These are phyloP conservation scores for Microdochium nivale DNA, from an alignment of 2,329 filamentous ascomycete genomes.

Conservation along the genomic window DNA sequence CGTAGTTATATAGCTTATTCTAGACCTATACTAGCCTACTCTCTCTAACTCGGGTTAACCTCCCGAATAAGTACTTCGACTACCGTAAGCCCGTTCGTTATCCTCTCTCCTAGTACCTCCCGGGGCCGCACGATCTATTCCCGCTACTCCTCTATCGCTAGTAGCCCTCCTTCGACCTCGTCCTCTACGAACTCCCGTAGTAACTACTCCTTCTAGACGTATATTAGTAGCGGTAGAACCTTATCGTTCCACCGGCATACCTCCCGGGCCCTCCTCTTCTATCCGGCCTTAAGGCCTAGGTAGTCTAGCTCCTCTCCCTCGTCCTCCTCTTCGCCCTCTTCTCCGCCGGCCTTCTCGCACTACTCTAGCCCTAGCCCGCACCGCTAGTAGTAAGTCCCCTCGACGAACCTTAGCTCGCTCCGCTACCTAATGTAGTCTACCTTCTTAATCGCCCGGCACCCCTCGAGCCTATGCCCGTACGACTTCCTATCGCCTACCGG, in stretches of 20 bases:
- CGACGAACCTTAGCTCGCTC: neutral
- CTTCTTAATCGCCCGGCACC: neutral
- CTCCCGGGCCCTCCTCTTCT: neutral
- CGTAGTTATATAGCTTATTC: no score
- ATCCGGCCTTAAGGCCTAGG: neutral
- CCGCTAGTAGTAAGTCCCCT: neutral
- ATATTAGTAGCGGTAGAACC: neutral
- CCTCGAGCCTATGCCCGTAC: neutral
- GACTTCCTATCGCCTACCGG: neutral
- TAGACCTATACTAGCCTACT: no score
- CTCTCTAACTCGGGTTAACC: no score
- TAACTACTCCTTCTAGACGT: neutral
- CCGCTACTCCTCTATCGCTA: neutral
- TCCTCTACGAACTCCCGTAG: neutral
- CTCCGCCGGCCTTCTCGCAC: neutral
- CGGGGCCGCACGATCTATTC: neutral
- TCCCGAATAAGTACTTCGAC: neutral
- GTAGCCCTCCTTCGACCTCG: neutral
- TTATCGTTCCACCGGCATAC: neutral
- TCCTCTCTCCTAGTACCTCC: no score
- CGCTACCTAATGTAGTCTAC: neutral
- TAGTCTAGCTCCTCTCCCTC: neutral
- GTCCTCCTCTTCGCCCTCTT: neutral
- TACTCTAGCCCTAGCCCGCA: neutral
- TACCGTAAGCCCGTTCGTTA: neutral